Percentiles rank a stretch among this genome's conserved stretches.
Evolutionary conservation across 2,329 filamentous ascomycete species (phyloP).

Genomic region (Hypoxylon rubiginosum): DNA sequence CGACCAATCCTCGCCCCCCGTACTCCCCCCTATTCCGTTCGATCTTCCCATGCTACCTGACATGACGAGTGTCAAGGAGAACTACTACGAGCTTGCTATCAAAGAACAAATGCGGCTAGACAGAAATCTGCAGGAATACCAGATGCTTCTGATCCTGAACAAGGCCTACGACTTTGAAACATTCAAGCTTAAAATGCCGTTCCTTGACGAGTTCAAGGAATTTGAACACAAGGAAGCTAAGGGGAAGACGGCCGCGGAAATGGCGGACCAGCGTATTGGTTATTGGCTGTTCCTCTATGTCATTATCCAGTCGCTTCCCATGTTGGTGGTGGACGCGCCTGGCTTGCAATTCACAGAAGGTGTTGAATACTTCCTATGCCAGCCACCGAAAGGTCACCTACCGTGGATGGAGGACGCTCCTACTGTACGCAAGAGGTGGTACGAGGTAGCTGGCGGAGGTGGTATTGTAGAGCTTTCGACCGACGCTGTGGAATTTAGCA

Average conservation of each 20-base stretch:
- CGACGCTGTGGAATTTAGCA: constrained; percentile 66
- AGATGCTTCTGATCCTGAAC: constrained; percentile 81
- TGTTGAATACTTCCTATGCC: constrained; percentile 86
- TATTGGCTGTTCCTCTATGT: constrained; percentile 87
- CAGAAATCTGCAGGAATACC: constrained; percentile 81
- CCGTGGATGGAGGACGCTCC: constrained; percentile 80
- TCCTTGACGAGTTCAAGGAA: constrained; percentile 76
- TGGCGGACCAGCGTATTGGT: constrained; percentile 78
- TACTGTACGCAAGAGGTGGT: constrained; percentile 77
- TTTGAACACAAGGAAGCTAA: constrained; percentile 78
- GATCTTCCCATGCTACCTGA: constrained; percentile 84
- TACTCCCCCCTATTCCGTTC: constrained; percentile 91
- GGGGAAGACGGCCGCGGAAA: constrained; percentile 73
- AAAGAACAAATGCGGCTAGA: constrained; percentile 83
- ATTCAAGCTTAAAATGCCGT: constrained; percentile 68
- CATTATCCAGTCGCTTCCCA: constrained; percentile 81
- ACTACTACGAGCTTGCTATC: constrained; percentile 72
- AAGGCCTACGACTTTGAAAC: constrained; percentile 85
- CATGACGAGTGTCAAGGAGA: constrained; percentile 74
- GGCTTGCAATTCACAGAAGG: constrained; percentile 76
- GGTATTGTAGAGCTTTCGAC: constrained; percentile 70
- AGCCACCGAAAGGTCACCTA: constrained; percentile 77
- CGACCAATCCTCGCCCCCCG: constrained; percentile 88
- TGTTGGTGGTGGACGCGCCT: constrained; percentile 82
- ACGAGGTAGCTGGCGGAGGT: constrained; percentile 76